A percentile compares a stretch with the other conserved stretches of the same genome.
Evolutionary conservation across 1,284 basidiomycete genomes (phyloP).

Genomic region (Gomphus bonarii): DNA sequence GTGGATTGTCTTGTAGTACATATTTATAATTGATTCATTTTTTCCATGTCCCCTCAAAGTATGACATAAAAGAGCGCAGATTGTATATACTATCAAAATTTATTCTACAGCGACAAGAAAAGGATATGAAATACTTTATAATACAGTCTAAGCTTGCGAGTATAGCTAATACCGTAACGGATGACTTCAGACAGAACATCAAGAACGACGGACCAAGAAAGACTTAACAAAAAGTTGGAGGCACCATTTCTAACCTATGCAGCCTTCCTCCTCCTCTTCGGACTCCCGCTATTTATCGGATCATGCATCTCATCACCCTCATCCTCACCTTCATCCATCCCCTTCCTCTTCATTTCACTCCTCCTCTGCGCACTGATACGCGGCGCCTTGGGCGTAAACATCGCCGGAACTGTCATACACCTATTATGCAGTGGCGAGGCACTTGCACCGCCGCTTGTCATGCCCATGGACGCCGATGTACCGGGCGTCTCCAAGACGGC

Average conservation of each 20-base stretch:
- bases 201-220: no score
- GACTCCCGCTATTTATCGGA: background rate
- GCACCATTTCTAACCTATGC: background rate
- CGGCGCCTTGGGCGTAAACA: conserved; percentile 26
- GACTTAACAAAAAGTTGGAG: background rate
- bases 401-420: conserved; percentile 34
- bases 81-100: no score
- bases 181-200: no score
- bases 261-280: conserved; percentile 1
- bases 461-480: background rate
- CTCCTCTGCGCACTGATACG: background rate
- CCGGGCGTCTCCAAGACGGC: conserved; percentile 19
- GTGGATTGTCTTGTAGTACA: no score
- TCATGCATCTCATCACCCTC: background rate
- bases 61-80: no score
- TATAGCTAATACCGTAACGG: no score
- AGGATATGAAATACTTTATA: no score
- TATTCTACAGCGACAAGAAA: no score
- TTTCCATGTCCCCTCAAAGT: no score
- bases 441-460: conserved; percentile 3
- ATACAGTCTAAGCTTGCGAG: no score
- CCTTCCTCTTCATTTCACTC: background rate
- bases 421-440: conserved; percentile 23
- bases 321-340: background rate
- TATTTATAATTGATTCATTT: no score